Evolutionary conservation across 2,329 filamentous ascomycete species (phyloP).

Genomic region (Colletotrichum echinochloae): DNA sequence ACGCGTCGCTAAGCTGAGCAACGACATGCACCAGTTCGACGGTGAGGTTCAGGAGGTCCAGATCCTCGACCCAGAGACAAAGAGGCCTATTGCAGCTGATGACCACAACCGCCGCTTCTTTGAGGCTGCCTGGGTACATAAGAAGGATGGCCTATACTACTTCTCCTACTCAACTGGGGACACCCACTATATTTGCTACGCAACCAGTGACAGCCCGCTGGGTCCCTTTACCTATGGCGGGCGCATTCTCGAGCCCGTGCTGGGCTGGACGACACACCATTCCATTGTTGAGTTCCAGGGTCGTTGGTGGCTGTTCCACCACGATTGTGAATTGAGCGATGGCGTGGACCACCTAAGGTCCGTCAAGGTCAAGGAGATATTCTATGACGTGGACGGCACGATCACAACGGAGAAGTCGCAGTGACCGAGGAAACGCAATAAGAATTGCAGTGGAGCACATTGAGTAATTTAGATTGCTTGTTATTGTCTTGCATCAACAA

Average conservation of each 20-base stretch:
- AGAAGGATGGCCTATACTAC: slow-evolving; percentile 76
- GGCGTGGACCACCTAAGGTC: slow-evolving; percentile 78
- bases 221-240: slow-evolving; percentile 81
- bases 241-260: slow-evolving; percentile 78
- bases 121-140: slow-evolving; percentile 85
- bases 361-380: slow-evolving; percentile 81
- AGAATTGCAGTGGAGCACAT: background rate
- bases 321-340: slow-evolving; percentile 76
- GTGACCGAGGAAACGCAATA: slow-evolving; percentile 11
- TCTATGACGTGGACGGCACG: slow-evolving; percentile 74
- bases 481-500: background rate
- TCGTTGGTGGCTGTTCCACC: slow-evolving; percentile 81
- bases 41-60: slow-evolving; percentile 67
- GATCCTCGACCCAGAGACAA: slow-evolving; percentile 73
- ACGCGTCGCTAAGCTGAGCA: slow-evolving; percentile 72
- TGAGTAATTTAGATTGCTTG: slow-evolving; percentile 7
- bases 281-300: slow-evolving; percentile 80
- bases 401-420: slow-evolving; percentile 62
- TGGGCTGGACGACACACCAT: slow-evolving; percentile 87
- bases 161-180: slow-evolving; percentile 84
- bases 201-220: slow-evolving; percentile 70
- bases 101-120: slow-evolving; percentile 84
- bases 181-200: slow-evolving; percentile 80
- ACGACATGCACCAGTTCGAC: slow-evolving; percentile 75
- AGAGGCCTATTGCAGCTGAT: slow-evolving; percentile 69